Conservation (phyloP, 106 monocot genomes). For the Alisma plantagoaquatica region DNA sequence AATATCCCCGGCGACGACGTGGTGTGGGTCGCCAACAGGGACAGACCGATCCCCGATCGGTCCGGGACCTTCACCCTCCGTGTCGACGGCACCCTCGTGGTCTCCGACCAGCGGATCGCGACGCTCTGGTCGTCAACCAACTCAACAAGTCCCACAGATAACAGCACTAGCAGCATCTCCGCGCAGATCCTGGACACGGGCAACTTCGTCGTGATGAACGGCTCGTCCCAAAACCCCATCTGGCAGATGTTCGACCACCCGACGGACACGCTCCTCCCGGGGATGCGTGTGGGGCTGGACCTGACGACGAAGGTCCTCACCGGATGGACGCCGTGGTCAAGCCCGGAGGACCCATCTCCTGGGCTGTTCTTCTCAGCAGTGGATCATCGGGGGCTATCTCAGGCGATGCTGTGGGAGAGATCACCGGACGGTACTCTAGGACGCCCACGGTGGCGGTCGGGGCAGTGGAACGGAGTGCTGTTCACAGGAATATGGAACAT, state of each 20-base stretch:
- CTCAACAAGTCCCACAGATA: neutral
- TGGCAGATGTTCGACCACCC: conserved; percentile 59
- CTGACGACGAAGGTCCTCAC: conserved; percentile 1
- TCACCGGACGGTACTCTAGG: too few relatives aligned
- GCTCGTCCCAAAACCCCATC: neutral
- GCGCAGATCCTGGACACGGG: conserved; percentile 17
- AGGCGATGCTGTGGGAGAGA: conserved; percentile 17
- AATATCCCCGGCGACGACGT: neutral
- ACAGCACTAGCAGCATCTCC: neutral
- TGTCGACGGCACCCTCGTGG: conserved; percentile 11
- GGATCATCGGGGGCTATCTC: neutral
- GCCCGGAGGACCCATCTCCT: conserved; percentile 26
- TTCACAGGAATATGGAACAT: conserved; percentile 46
- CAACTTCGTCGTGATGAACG: conserved; percentile 18
- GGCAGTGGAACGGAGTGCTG: conserved; percentile 43
- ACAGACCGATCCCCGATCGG: conserved; percentile 12
- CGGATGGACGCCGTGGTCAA: conserved; percentile 33
- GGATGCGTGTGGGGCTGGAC: conserved; percentile 29
- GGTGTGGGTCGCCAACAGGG: conserved; percentile 17
- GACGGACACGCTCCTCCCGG: too few relatives aligned
- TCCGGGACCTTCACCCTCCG: conserved; percentile 10
- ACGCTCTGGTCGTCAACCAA: conserved; percentile 25
- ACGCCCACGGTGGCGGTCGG: conserved; percentile 58
- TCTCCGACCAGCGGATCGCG: conserved; percentile 3
- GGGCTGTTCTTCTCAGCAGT: conserved; percentile 39